Percentiles rank a stretch among this genome's conserved stretches.
Evolutionary conservation across 345 rosid genomes (phyloP).

Genomic region (Salix koriyanagi): DNA sequence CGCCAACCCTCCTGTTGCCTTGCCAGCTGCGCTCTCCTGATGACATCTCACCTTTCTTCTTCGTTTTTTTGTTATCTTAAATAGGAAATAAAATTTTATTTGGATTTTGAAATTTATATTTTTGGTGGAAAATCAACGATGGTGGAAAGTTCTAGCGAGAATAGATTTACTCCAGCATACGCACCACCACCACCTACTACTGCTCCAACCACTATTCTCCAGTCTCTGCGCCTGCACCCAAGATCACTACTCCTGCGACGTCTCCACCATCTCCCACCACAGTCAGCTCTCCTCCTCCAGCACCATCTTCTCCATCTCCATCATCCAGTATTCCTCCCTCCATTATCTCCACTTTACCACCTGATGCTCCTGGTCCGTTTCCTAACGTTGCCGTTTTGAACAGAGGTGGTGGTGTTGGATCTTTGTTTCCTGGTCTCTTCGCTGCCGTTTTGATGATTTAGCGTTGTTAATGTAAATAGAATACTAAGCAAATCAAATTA

Average conservation of each 20-base stretch:
- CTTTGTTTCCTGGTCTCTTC: conserved; percentile 2
- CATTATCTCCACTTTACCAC: conserved; percentile 6
- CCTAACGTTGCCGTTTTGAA: conserved; percentile 9
- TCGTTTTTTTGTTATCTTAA: not conserved
- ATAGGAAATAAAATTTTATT: not conserved
- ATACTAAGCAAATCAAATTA: too few species aligned
- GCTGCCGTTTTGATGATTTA: conserved; percentile 24
- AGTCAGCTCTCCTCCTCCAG: too few species aligned
- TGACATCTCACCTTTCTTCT: not conserved
- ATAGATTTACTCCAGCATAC: not conserved
- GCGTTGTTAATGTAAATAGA: not conserved
- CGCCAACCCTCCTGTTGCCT: not conserved
- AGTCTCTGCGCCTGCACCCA: conserved; percentile 5
- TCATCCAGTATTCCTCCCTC: conserved; percentile 2
- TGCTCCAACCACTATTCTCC: not conserved
- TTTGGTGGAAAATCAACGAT: too few species aligned
- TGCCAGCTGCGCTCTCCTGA: not conserved
- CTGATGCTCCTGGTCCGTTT: conserved; percentile 17
- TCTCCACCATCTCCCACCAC: not conserved
- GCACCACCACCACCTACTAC: conserved; percentile 3
- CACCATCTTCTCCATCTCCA: conserved; percentile 17
- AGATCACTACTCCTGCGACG: not conserved
- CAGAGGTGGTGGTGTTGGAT: not conserved
- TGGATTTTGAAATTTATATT: not conserved
- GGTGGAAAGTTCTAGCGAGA: too few species aligned